Percentiles rank a stretch among this genome's conserved stretches.
These are phyloP conservation scores for Coix lacrymajobi DNA, from an alignment of 176 grass and related monocot species.

Conservation along the genomic window DNA sequence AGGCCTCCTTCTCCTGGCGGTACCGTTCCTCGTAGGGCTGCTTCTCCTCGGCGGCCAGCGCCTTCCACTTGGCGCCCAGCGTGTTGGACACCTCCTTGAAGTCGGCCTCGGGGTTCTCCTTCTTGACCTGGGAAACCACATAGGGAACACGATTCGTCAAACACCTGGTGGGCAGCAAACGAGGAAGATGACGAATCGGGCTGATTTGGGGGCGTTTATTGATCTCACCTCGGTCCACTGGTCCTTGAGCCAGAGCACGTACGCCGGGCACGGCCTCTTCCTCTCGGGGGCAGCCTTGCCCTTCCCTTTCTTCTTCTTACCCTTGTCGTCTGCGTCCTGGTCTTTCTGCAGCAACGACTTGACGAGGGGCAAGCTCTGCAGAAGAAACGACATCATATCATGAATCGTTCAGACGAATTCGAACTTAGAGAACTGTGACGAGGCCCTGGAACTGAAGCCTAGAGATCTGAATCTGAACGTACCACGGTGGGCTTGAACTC, in stretches of 20 bases:
- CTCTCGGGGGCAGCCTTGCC: conserved; percentile 31
- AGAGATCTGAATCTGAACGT: not conserved
- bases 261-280: conserved; percentile 72
- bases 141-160: conserved; percentile 6
- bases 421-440: accelerated
- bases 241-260: conserved; percentile 77
- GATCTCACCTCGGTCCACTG: conserved; percentile 66
- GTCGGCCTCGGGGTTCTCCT: conserved; percentile 56
- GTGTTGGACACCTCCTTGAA: conserved; percentile 72
- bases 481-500: conserved; percentile 98
- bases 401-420: not conserved
- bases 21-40: conserved; percentile 91
- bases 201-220: not conserved
- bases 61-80: conserved; percentile 78
- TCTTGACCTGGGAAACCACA: conserved; percentile 45
- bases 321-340: conserved; percentile 43
- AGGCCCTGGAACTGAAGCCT: not conserved
- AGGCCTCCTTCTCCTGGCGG: conserved; percentile 71
- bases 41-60: conserved; percentile 55
- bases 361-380: conserved; percentile 60
- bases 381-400: not conserved
- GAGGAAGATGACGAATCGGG: not conserved
- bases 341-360: conserved; percentile 60
- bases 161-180: not conserved
- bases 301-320: conserved; percentile 61